phyloP scores from a whole-genome alignment of 1,139 yeast genomes.

The Kodamaea fungicola region DNA sequence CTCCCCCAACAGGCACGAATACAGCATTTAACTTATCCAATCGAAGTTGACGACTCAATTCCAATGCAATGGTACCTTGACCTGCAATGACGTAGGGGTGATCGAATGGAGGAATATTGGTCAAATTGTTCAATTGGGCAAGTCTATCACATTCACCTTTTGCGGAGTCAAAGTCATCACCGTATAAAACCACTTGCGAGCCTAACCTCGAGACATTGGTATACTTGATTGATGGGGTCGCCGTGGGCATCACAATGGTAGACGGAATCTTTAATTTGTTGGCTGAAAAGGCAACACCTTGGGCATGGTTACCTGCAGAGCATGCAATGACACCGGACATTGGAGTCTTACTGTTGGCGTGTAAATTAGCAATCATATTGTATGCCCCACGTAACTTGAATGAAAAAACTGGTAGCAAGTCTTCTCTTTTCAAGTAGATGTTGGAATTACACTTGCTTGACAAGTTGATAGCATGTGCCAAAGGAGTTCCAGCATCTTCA shows the following conservation, averaged over 20 bases:
- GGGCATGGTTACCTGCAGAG: constrained; percentile 99
- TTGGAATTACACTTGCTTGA: constrained; percentile 72
- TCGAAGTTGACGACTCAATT: constrained; percentile 80
- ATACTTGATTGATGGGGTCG: constrained; percentile 92
- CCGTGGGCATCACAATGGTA: constrained; percentile 96
- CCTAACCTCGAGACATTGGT: constrained; percentile 90
- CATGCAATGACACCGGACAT: constrained; percentile 93
- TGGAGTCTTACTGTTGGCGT: constrained; percentile 52
- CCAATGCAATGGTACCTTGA: constrained; percentile 96
- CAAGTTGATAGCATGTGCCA: constrained; percentile 70
- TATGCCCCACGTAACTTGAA: constrained; percentile 97
- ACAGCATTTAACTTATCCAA: constrained; percentile 78
- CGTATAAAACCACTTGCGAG: constrained; percentile 86
- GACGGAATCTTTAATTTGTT: constrained; percentile 82
- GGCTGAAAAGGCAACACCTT: constrained; percentile 95
- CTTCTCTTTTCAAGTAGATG: constrained; percentile 83
- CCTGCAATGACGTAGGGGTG: constrained; percentile 99
- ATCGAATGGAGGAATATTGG: constrained; percentile 94
- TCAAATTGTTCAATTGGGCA: constrained; percentile 63
- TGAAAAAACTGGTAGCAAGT: constrained; percentile 88
- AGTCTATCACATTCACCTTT: constrained; percentile 82
- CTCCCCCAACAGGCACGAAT: constrained; percentile 95
- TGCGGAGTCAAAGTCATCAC: constrained; percentile 92
- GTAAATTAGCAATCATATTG: constrained; percentile 89
- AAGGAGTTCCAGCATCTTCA: constrained; percentile 73